Evolutionary conservation across 1,284 basidiomycete genomes (phyloP), one percentile per base, ranked within the genome.

Genomic region (Apiotrichum akiyoshidainum): DNA sequence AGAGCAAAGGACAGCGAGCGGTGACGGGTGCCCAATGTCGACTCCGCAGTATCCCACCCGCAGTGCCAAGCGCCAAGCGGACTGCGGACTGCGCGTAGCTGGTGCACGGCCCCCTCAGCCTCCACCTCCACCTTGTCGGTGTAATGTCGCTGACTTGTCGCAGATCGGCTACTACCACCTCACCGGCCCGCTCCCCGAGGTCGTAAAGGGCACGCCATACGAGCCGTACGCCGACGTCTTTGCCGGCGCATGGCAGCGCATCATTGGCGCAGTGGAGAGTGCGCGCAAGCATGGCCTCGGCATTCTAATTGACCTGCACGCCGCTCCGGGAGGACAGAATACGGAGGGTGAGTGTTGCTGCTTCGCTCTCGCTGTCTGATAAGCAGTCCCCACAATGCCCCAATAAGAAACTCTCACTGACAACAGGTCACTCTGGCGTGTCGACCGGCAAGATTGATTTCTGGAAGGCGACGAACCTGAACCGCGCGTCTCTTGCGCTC

Each of bases 141-240:
- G 19, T 5, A 21, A 45, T 31, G 17, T 22, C 17, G 48, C 60
- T 60, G 26, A 60, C 40, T 11, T 31, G 26, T 31, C 17, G 64
- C 58, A 63, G 89, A 87, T 92, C 69, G 87, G 86, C 26, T 88
- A 86, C 78, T 87, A 91, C 77, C 86, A 91, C 71, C 64, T 90
- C 45, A 85, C 84, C 56, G 82, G 84, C 2, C 79, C 80, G 11
- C 83, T 88, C 56, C 81, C 80, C 3, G 81, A 83, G 6, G 83
- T 90, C 2, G 74, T 92, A 7, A 75, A 80, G n/a, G 84, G 83
- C 9, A 92, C 91, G 0, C 86, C 90, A 59, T 93, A 89, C 67
- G 82, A 83, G 52, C 78, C 80, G 6, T 83, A 83, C 58, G 80
- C 79, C 2, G 62, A 78, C 19, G 81, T 89, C 4, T 95, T 86